phyloP scores from a whole-genome alignment of 441 rosid species.

The Mallotus japonicus region DNA sequence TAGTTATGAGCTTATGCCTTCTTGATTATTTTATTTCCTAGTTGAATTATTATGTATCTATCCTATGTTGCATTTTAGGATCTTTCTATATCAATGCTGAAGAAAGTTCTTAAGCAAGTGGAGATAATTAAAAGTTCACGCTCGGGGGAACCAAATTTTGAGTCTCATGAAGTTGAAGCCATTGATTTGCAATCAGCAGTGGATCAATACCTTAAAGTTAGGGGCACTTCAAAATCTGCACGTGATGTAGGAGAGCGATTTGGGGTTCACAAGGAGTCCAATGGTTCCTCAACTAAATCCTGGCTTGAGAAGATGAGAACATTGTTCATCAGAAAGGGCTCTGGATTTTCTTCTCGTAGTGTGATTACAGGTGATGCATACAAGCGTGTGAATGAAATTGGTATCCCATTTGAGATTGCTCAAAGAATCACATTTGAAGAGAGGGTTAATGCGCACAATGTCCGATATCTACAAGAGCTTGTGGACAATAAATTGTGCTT shows the following conservation, averaged over 20 bases:
- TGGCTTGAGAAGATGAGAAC: slow-evolving; percentile 94
- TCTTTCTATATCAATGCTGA: slow-evolving; percentile 68
- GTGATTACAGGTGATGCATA: slow-evolving; percentile 96
- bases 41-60: neutral
- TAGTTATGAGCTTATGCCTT: slow-evolving; percentile 18
- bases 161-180: slow-evolving; percentile 78
- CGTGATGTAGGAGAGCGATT: slow-evolving; percentile 58
- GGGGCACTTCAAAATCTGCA: slow-evolving; percentile 77
- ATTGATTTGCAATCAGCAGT: slow-evolving; percentile 69
- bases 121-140: slow-evolving; percentile 62
- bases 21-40: slow-evolving; percentile 12
- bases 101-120: slow-evolving; percentile 75
- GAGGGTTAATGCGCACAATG: slow-evolving; percentile 71
- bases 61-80: slow-evolving; percentile 52
- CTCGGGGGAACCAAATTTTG: slow-evolving; percentile 82
- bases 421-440: slow-evolving; percentile 90
- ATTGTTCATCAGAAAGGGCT: slow-evolving; percentile 84
- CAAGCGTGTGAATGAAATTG: slow-evolving; percentile 74
- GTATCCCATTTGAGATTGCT: slow-evolving; percentile 80
- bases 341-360: slow-evolving; percentile 95
- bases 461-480: slow-evolving; percentile 56
- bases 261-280: slow-evolving; percentile 55
- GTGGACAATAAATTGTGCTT: slow-evolving; percentile 78
- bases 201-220: slow-evolving; percentile 64
- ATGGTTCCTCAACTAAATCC: slow-evolving; percentile 70